A percentile compares a stretch with the other conserved stretches of the same genome.
Evolutionary conservation across 2,329 filamentous ascomycete species (phyloP).

Genomic region (Lomentospora prolificans): DNA sequence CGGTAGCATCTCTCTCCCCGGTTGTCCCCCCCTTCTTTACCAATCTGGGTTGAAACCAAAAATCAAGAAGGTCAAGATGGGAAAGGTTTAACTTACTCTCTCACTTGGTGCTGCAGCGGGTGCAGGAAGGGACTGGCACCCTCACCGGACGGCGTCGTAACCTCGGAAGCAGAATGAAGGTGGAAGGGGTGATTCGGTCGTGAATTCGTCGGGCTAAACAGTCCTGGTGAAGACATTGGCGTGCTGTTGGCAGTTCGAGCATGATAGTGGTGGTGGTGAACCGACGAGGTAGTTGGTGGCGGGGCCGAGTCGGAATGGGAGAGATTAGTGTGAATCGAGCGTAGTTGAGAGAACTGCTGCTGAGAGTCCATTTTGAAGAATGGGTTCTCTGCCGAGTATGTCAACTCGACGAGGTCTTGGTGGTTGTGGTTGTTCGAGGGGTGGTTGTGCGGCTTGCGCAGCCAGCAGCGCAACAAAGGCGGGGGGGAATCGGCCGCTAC

Average conservation of each 20-base stretch:
- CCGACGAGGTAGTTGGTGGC: constrained; percentile 3
- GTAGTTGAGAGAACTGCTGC: neutral
- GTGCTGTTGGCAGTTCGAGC: constrained; percentile 41
- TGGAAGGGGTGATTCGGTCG: constrained; percentile 17
- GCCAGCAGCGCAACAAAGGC: neutral
- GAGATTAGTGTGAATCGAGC: constrained; percentile 8
- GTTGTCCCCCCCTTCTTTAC: neutral
- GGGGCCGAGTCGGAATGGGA: neutral
- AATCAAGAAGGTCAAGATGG: no score
- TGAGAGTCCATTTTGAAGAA: constrained; percentile 1
- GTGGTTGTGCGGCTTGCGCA: constrained; percentile 3
- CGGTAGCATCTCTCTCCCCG: neutral
- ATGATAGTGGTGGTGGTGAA: neutral
- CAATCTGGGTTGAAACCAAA: neutral
- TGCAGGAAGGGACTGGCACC: constrained; percentile 52
- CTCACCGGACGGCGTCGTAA: constrained; percentile 38
- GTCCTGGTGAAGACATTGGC: constrained; percentile 49
- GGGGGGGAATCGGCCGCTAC: constrained; percentile 1
- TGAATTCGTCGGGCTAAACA: constrained; percentile 44
- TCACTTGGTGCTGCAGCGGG: constrained; percentile 60
- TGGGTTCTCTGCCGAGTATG: neutral
- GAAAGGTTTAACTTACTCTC: constrained; percentile 52
- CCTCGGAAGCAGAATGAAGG: constrained; percentile 39
- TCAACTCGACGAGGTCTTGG: neutral
- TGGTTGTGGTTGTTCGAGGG: neutral